These are phyloP conservation scores for Flammula alnicola DNA, from an alignment of 1,284 basidiomycete genomes.

Conservation along the genomic window DNA sequence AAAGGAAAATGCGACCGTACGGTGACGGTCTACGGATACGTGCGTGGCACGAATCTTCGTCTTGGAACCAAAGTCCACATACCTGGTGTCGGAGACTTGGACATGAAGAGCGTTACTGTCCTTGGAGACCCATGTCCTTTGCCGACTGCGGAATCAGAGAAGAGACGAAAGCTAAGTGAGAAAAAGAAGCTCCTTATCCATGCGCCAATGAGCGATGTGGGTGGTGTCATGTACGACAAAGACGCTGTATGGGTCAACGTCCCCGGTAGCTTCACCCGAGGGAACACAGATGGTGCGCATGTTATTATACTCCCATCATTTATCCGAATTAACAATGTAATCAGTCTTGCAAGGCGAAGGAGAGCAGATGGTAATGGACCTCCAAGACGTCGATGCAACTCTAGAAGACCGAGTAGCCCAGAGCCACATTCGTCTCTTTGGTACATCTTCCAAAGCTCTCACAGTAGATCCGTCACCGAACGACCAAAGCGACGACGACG, in stretches of 20 bases:
- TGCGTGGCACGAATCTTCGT: conserved; percentile 90
- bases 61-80: conserved; percentile 89
- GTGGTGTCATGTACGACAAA: conserved; percentile 97
- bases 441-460: conserved; percentile 72
- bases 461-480: conserved; percentile 39
- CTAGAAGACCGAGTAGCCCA: conserved; percentile 84
- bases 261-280: conserved; percentile 89
- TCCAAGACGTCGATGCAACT: conserved; percentile 87
- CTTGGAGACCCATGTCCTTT: conserved; percentile 95
- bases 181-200: conserved; percentile 93
- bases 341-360: conserved; percentile 85
- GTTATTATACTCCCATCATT: conserved; percentile 12
- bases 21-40: conserved; percentile 94
- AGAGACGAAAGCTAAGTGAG: conserved; percentile 90
- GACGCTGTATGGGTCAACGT: conserved; percentile 99
- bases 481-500: conserved; percentile 28
- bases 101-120: conserved; percentile 74
- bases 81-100: conserved; percentile 91
- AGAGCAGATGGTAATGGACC: conserved; percentile 95
- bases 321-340: conserved; percentile 7
- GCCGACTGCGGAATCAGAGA: conserved; percentile 92
- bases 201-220: conserved; percentile 98
- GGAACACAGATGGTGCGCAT: conserved; percentile 59
- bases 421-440: conserved; percentile 88
- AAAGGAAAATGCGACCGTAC: conserved; percentile 91